Percentiles rank a stretch among this genome's conserved stretches.
phyloP scores from a whole-genome alignment of 2,329 filamentous ascomycete species.

The Hymenoscyphus occultus region DNA sequence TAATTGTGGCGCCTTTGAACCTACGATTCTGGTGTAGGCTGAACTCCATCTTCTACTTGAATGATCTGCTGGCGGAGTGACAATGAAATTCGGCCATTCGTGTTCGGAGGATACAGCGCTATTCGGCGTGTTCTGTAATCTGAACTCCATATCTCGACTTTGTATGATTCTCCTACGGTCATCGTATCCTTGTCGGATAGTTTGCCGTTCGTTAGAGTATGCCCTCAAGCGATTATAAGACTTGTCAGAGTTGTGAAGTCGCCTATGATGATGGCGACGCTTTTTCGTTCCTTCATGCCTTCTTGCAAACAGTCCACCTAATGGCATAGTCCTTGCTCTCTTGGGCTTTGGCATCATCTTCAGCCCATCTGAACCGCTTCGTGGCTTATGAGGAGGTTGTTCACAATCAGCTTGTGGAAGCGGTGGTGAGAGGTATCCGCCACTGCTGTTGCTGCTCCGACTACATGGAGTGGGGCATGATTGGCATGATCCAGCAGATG shows the following conservation, averaged over 20 bases:
- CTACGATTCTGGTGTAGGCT: conserved; percentile 7
- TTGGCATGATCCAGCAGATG: neutral
- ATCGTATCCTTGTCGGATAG: neutral
- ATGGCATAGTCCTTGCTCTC: conserved; percentile 19
- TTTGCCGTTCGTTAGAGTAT: neutral
- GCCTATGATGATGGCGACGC: neutral
- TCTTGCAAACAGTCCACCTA: conserved; percentile 5
- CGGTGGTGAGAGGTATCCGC: conserved; percentile 17
- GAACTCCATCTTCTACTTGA: neutral
- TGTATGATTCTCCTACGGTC: neutral
- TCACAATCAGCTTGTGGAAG: conserved; percentile 11
- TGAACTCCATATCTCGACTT: neutral
- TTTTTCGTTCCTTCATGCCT: conserved; percentile 12
- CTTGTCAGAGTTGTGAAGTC: conserved; percentile 2
- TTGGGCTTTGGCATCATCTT: conserved; percentile 21
- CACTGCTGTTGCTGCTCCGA: conserved; percentile 21
- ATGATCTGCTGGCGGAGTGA: neutral
- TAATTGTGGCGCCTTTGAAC: conserved; percentile 5
- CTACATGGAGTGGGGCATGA: conserved; percentile 14
- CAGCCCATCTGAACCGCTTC: conserved; percentile 22
- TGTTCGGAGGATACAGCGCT: neutral
- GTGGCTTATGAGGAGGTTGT: conserved; percentile 24
- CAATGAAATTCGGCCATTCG: neutral
- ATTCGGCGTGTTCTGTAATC: neutral
- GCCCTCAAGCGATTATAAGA: neutral